These are phyloP conservation scores for Trichosporon coremiiforme DNA, from an alignment of 1,284 basidiomycete species.

Conservation along the genomic window DNA sequence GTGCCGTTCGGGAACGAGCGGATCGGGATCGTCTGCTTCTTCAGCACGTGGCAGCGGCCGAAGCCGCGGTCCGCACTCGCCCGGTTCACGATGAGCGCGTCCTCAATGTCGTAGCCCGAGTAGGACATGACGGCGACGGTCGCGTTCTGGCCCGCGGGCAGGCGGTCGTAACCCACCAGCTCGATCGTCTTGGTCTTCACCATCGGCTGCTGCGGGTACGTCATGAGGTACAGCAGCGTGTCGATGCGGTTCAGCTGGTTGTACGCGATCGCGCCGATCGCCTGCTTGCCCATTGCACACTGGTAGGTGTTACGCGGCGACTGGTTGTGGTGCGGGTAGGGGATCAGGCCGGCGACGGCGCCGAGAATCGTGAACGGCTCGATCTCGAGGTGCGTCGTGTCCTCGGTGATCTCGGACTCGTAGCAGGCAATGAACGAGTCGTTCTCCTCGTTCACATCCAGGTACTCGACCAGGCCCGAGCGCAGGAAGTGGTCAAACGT, in stretches of 20 bases:
- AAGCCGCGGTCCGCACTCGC: conserved; percentile 96
- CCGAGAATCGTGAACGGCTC: conserved; percentile 98
- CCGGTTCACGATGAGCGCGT: conserved; percentile 94
- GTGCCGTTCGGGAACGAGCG: conserved; percentile 97
- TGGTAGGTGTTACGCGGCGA: conserved; percentile 99
- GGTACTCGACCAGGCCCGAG: conserved; percentile 96
- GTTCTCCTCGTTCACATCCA: conserved; percentile 99
- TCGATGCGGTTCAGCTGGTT: conserved; percentile 98
- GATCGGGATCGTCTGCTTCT: conserved; percentile 92
- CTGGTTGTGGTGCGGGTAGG: conserved; percentile 99
- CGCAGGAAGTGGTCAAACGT: conserved; percentile 94
- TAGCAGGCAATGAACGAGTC: conserved; percentile 96
- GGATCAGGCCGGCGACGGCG: conserved; percentile 96
- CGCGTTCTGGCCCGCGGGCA: conserved; percentile 98
- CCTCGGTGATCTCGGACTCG: conserved; percentile 79
- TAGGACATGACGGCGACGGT: conserved; percentile 99
- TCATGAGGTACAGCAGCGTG: conserved; percentile 94
- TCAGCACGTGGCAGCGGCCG: conserved; percentile 93
- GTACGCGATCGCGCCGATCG: conserved; percentile 98
- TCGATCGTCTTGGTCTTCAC: conserved; percentile 99
- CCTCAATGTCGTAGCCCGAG: conserved; percentile 99
- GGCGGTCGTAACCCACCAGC: conserved; percentile 90
- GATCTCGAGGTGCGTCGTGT: conserved; percentile 94
- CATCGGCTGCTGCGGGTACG: conserved; percentile 99
- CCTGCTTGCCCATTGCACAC: conserved; percentile 99